Evolutionary conservation across 2,329 filamentous ascomycete species (phyloP).

Genomic region (Didymella sp.): DNA sequence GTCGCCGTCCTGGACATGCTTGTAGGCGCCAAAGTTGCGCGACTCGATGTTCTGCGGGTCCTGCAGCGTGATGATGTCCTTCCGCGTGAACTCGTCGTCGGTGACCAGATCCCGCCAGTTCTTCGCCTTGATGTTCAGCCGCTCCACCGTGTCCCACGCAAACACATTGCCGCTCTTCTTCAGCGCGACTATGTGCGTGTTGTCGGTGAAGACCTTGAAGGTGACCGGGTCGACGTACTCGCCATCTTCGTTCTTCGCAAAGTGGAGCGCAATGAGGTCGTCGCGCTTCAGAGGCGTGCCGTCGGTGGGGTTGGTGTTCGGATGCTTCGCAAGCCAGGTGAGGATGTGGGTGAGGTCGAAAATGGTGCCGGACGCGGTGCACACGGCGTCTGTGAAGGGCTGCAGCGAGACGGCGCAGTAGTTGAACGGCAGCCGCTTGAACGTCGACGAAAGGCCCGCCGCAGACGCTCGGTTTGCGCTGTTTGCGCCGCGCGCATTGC

Average conservation of each 20-base stretch:
- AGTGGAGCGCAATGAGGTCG: constrained; percentile 89
- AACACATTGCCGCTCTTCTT: constrained; percentile 92
- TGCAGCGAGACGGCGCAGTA: constrained; percentile 96
- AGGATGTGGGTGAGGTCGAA: constrained; percentile 96
- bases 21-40: constrained; percentile 85
- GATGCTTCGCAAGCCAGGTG: constrained; percentile 92
- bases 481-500: constrained; percentile 76
- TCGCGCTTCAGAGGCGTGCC: constrained; percentile 78
- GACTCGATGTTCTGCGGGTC: constrained; percentile 90
- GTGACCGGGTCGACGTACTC: constrained; percentile 97
- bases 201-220: constrained; percentile 97
- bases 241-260: constrained; percentile 87
- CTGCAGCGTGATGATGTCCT: constrained; percentile 94
- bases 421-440: constrained; percentile 94
- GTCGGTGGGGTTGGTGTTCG: constrained; percentile 88
- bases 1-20: constrained; percentile 85
- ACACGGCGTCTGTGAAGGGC: constrained; percentile 93
- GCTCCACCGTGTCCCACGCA: constrained; percentile 92
- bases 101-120: constrained; percentile 91
- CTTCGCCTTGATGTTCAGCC: constrained; percentile 95
- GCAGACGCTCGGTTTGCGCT: constrained; percentile 61
- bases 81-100: constrained; percentile 83
- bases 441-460: constrained; percentile 64
- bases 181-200: constrained; percentile 93
- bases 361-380: constrained; percentile 83